Base-by-base conservation (phyloP, 768 basidiomycete genomes). In the Lactarius hengduanensis region DNA sequence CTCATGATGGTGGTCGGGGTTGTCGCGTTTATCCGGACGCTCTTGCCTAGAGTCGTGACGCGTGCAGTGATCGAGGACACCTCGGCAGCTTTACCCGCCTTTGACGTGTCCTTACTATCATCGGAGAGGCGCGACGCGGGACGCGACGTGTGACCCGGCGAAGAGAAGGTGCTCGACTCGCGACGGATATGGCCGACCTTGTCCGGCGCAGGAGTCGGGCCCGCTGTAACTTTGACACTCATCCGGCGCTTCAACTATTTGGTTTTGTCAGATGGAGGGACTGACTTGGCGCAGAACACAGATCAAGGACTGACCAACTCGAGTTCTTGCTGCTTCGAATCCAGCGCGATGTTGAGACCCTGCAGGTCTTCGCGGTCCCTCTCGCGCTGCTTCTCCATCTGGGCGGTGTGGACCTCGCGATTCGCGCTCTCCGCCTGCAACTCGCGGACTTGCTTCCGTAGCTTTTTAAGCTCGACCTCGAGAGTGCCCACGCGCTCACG, bases 281-380 rank as follows among this genome's bases (percentile, higher is more conserved):
- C 38, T 9, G 26, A 26, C 26, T 26, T 26, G 36, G 9, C 20
- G 8, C 28, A 38, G 15, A 41, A 18, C 11, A 34, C 8, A n/a
- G 13, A 34, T 18, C n/a, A 32, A 69, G 71, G 53, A 81, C 85
- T 61, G 66, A 97, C 95, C 76, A 96, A 74, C 74, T 96, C 94
- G 45, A 97, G 78, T 75, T 96, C 95, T 75, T 96, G 94, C 72
- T 97, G 95, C 77, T 97, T 97, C 30, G 93, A 88, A 76, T 96
- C 93, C 62, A 97, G 77, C 0, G 94, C 95, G 41, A 96, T 94
- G 72, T 96, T 95, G 71, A 96, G 77, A n/a, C 91, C 90, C 57
- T 83, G 77, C 26, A 90, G 75, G 75, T 96, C 94, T 53, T 94
- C 89, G 75, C 89, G 87, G 68, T 89, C 83, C 72, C 87, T 80